Conservation (phyloP, 192 early-diverging fungal species). For the Entomortierella beljakovae region DNA sequence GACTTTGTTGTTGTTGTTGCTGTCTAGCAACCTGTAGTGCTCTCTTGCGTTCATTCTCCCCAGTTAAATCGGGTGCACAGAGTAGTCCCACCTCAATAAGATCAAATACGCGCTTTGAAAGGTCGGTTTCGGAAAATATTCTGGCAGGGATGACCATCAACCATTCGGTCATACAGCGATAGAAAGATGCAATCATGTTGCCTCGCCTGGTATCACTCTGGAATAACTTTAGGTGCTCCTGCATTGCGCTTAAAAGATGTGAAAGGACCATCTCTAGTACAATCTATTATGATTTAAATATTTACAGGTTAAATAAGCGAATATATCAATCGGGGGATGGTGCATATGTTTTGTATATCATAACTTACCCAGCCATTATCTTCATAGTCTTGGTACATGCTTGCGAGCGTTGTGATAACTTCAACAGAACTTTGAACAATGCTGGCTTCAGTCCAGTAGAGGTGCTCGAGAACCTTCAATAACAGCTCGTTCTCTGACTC, state of each 20-base stretch:
- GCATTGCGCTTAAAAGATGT: slow-evolving; percentile 74
- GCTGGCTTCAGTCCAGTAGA: slow-evolving; percentile 69
- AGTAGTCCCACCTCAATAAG: slow-evolving; percentile 69
- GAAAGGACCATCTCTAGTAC: slow-evolving; percentile 71
- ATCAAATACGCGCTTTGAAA: slow-evolving; percentile 76
- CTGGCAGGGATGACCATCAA: slow-evolving; percentile 74
- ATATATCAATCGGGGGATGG: too few relatives aligned
- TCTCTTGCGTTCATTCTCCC: slow-evolving; percentile 37
- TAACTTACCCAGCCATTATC: slow-evolving; percentile 67
- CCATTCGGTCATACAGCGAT: slow-evolving; percentile 80
- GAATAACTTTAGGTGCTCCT: slow-evolving; percentile 71
- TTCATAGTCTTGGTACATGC: slow-evolving; percentile 62
- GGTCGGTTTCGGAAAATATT: slow-evolving; percentile 70
- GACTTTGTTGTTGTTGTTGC: slow-evolving; percentile 20
- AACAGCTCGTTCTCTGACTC: slow-evolving; percentile 70
- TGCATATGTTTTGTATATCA: neutral
- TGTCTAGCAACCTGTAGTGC: slow-evolving; percentile 28
- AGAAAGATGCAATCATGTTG: slow-evolving; percentile 70
- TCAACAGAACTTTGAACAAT: slow-evolving; percentile 74
- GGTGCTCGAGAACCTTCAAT: slow-evolving; percentile 70
- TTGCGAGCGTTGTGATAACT: slow-evolving; percentile 70
- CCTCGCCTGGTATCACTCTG: slow-evolving; percentile 48
- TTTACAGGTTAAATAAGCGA: neutral
- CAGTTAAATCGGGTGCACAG: slow-evolving; percentile 35
- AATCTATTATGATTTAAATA: slow-evolving; percentile 24